Percentiles rank a stretch among this genome's conserved stretches.
phyloP scores from a whole-genome alignment of 768 basidiomycete species.

The Boletus rubescentipes region DNA sequence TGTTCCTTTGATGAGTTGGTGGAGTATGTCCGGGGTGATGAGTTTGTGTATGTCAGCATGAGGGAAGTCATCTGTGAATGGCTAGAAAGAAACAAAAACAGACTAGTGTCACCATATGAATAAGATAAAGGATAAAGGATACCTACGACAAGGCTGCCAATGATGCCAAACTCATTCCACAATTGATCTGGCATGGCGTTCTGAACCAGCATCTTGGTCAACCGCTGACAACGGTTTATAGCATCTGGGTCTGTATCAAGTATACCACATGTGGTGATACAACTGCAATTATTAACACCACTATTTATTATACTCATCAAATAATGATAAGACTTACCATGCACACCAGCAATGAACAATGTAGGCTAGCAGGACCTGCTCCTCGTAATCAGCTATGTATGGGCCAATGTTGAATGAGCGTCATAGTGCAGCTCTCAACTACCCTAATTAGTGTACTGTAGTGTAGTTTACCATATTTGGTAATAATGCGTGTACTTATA shows the following conservation, averaged over 20 bases:
- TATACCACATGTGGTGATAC: not conserved
- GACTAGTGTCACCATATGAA: not conserved
- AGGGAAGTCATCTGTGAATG: conserved; percentile 36
- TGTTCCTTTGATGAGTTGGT: conserved; percentile 3
- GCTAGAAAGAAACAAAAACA: conserved; percentile 15
- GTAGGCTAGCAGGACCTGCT: not conserved
- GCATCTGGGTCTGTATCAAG: not conserved
- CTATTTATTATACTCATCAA: conserved; percentile 23
- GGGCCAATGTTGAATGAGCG: too few species aligned
- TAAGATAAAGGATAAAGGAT: not conserved
- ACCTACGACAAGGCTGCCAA: conserved; percentile 26
- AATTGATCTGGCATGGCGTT: conserved; percentile 6
- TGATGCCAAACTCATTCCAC: conserved; percentile 30
- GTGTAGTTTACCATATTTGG: too few species aligned
- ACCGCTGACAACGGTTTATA: not conserved
- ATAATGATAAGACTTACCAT: not conserved
- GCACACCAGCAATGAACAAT: conserved; percentile 1
- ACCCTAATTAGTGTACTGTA: too few species aligned
- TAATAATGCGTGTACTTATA: too few species aligned
- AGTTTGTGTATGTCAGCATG: conserved; percentile 34
- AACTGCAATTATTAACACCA: not conserved
- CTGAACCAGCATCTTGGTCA: not conserved
- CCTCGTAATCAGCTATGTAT: conserved; percentile 1
- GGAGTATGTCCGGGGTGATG: not conserved
- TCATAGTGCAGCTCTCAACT: too few species aligned